Percentiles rank a stretch among this genome's conserved stretches.
Evolutionary conservation across 1,284 basidiomycete genomes (phyloP).

Genomic region (Porogramme epimiltina): DNA sequence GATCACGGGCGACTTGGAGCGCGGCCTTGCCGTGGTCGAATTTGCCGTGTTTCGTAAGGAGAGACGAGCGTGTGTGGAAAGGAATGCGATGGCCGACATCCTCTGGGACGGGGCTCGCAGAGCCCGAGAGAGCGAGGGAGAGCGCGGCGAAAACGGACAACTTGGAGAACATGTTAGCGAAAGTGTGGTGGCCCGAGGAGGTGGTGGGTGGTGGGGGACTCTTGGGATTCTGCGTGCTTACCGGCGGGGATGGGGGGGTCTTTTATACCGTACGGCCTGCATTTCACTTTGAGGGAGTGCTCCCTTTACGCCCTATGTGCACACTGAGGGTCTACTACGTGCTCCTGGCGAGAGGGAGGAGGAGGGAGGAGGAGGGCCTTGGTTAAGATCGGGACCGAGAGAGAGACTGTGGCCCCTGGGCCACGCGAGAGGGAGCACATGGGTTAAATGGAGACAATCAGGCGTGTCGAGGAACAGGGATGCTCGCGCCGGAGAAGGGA

Average conservation of each 20-base stretch:
- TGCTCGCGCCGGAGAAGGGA: no score
- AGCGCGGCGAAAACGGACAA: slow-evolving; percentile 7
- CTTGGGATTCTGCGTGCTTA: background rate
- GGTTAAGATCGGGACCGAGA: no score
- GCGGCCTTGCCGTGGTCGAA: slow-evolving; percentile 18
- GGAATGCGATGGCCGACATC: slow-evolving; percentile 13
- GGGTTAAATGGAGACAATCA: no score
- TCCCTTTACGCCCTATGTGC: no score
- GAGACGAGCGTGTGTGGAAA: slow-evolving; percentile 11
- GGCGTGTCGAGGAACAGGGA: no score
- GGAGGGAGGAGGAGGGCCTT: no score
- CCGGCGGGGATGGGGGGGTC: background rate
- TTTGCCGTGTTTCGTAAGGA: slow-evolving; percentile 16
- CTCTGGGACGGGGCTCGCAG: slow-evolving; percentile 15
- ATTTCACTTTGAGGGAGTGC: no score
- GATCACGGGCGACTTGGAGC: slow-evolving; percentile 10
- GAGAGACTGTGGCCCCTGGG: no score
- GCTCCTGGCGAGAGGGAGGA: no score
- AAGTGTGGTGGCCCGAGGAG: background rate
- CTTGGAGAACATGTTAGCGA: slow-evolving; percentile 14
- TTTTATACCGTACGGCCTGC: background rate
- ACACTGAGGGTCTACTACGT: no score
- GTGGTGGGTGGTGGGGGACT: background rate
- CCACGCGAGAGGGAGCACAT: no score
- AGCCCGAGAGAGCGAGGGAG: slow-evolving; percentile 10